Evolutionary conservation across 2,329 filamentous ascomycete species (phyloP).

Genomic region (Aspergillus awamori): DNA sequence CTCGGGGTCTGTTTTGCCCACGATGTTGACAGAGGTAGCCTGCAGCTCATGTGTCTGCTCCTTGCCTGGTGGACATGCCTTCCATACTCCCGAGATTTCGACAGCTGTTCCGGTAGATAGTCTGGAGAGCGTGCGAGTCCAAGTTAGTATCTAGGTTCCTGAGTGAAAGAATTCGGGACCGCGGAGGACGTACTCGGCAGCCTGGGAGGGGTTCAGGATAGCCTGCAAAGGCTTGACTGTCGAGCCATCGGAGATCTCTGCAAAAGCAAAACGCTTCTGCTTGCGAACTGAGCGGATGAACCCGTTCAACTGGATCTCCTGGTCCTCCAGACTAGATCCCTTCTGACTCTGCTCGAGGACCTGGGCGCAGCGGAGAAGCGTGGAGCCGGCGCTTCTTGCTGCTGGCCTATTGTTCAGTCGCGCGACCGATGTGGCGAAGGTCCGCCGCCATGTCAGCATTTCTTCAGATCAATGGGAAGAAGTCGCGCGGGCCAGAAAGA

Average conservation of each 20-base stretch:
- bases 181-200: slow-evolving; percentile 65
- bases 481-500: background rate
- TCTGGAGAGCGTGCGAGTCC: slow-evolving; percentile 51
- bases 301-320: slow-evolving; percentile 66
- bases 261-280: slow-evolving; percentile 82
- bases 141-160: background rate
- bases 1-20: slow-evolving; percentile 78
- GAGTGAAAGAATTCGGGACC: background rate
- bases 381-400: slow-evolving; percentile 20
- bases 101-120: slow-evolving; percentile 82
- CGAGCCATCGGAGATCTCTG: slow-evolving; percentile 84
- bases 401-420: slow-evolving; percentile 33
- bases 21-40: slow-evolving; percentile 67
- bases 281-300: slow-evolving; percentile 83
- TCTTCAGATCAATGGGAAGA: slow-evolving; percentile 22
- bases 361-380: slow-evolving; percentile 41
- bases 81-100: slow-evolving; percentile 76
- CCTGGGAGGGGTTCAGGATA: slow-evolving; percentile 71
- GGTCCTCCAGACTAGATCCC: slow-evolving; percentile 37
- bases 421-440: slow-evolving; percentile 40
- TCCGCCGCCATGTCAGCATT: slow-evolving; percentile 47
- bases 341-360: slow-evolving; percentile 38
- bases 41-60: slow-evolving; percentile 80
- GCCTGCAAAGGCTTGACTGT: slow-evolving; percentile 78
- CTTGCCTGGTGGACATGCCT: slow-evolving; percentile 65